Evolutionary conservation across 2,329 filamentous ascomycete species (phyloP), one percentile per base, ranked within the genome.

Genomic region (Paecilomyces dactylethromorphus): DNA sequence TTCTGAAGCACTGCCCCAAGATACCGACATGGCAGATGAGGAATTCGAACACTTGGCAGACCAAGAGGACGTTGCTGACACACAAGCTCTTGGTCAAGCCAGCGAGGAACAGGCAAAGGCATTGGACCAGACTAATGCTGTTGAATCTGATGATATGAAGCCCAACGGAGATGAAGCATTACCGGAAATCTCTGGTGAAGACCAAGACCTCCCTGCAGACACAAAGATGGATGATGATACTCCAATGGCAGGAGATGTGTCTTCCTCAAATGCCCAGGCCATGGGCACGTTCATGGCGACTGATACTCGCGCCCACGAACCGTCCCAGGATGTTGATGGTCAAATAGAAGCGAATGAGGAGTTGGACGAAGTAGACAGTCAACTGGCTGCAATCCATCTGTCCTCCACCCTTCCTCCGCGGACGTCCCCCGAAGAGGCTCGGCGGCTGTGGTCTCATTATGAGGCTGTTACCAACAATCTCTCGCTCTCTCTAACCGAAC

Each of bases 1-100:
- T 49, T 74, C 74, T 21, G 81, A 85, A 53, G 79, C 83, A 32
- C 75, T 84, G 64, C 77, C 80, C 56, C 69, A 82, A 62, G 85
- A 90, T 60, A 80, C 86, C n/a, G 87, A 94, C 62, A 88, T 91
- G 81, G 81, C 84, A 10, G 82, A 88, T 69, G 85, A 84, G n/a
- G 92, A 97, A 69, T 97, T 97, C 69, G 92, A 97, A 76, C 94
- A 99, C 75, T 80, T 97, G 3, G 88, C 89, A 61, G 87, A 97
- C 64, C 91, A 97, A 60, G 84, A 94, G 31, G 84, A 87, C 29
- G 82, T 87, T 57, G 85, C 89, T n/a, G 92, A 97, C 71, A 87
- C 91, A 1, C 94, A 99, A 76, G 94, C 94, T 13, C 83, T 99
- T 68, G 95, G 94, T 33, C 88, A 90, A 45, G 91, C 93, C 4